These are phyloP conservation scores for Candida sanyiensis DNA, from an alignment of 805 yeast genomes.

Conservation along the genomic window DNA sequence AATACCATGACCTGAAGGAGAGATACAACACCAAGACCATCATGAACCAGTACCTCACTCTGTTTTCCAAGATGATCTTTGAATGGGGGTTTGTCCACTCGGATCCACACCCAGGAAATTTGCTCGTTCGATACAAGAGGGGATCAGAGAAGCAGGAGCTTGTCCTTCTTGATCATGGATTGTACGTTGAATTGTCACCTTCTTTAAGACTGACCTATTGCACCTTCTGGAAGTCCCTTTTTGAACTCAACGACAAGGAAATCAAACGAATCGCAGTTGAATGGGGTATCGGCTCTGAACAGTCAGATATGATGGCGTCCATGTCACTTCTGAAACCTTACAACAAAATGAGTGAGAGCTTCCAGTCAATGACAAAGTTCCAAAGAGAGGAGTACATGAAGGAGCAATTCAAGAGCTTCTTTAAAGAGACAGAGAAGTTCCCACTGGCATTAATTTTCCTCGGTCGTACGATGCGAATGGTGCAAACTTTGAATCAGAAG, in stretches of 20 bases:
- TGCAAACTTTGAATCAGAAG: slow-evolving; percentile 60
- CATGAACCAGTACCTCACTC: slow-evolving; percentile 42
- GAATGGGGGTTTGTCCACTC: slow-evolving; percentile 61
- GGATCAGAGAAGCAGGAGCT: slow-evolving; percentile 39
- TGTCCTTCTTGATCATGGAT: slow-evolving; percentile 71
- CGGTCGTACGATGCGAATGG: slow-evolving; percentile 67
- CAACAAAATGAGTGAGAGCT: slow-evolving; percentile 24
- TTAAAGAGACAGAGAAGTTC: slow-evolving; percentile 57
- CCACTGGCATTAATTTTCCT: slow-evolving; percentile 63
- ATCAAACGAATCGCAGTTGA: slow-evolving; percentile 41
- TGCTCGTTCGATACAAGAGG: slow-evolving; percentile 43
- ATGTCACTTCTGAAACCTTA: slow-evolving; percentile 47
- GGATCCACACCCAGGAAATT: slow-evolving; percentile 79
- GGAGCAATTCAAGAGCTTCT: slow-evolving; percentile 47
- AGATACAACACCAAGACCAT: slow-evolving; percentile 33
- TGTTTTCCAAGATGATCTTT: slow-evolving; percentile 53
- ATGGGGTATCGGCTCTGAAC: slow-evolving; percentile 67
- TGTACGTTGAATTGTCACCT: slow-evolving; percentile 50
- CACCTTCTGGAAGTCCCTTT: slow-evolving; percentile 56
- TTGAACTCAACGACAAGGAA: slow-evolving; percentile 44
- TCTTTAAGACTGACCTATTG: slow-evolving; percentile 52
- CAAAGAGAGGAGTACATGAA: slow-evolving; percentile 38
- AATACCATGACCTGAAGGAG: slow-evolving; percentile 36
- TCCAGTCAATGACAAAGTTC: slow-evolving; percentile 31
- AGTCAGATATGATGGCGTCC: slow-evolving; percentile 54